Percentiles rank a stretch among this genome's conserved stretches.
phyloP scores from a whole-genome alignment of 2,329 filamentous ascomycete species.

The Nemania abortiva region DNA sequence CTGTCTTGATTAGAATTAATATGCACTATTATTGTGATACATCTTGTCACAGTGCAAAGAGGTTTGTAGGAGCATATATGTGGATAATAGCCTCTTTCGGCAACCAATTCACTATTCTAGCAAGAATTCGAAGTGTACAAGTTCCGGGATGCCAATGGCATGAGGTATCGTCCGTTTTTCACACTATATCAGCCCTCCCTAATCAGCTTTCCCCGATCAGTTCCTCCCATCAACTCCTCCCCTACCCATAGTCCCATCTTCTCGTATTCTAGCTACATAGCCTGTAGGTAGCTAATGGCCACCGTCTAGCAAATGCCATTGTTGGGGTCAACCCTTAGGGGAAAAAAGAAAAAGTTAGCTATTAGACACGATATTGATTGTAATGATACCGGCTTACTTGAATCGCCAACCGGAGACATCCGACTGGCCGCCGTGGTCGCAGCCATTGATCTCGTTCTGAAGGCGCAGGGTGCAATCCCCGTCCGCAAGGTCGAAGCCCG shows the following conservation, averaged over 20 bases:
- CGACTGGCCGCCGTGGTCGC: neutral
- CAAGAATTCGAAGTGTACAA: neutral
- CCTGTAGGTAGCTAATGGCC: neutral
- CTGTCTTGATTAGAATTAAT: too few species aligned
- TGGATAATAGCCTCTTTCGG: neutral
- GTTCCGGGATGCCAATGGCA: neutral
- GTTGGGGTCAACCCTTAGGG: neutral
- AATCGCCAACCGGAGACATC: neutral
- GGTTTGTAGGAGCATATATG: too few species aligned
- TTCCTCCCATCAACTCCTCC: too few species aligned
- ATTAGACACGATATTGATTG: neutral
- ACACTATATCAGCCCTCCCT: neutral
- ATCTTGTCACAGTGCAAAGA: too few species aligned
- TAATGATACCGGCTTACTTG: neutral
- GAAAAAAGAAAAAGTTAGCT: neutral
- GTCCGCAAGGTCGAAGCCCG: neutral
- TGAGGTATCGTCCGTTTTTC: neutral
- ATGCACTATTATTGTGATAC: too few species aligned
- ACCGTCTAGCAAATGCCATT: neutral
- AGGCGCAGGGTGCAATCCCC: neutral
- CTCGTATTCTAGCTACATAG: neutral
- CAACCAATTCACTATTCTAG: neutral
- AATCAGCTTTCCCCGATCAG: neutral
- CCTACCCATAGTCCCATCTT: neutral
- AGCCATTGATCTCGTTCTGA: neutral